phyloP scores from a whole-genome alignment of 345 rosid species.

The Sisymbrium irio region DNA sequence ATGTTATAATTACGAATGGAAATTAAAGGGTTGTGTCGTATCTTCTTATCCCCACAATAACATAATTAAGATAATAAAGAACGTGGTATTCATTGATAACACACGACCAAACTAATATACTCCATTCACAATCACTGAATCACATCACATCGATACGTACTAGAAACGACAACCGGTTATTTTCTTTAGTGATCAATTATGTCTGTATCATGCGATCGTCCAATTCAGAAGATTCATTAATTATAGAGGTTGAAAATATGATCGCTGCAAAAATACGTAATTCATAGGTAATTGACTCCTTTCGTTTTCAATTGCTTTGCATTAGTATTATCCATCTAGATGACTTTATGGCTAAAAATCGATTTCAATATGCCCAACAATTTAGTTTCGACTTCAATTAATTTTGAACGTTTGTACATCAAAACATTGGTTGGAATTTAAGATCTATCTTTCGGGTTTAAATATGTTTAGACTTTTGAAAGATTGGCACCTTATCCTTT shows the following conservation, averaged over 20 bases:
- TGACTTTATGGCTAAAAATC: neutral
- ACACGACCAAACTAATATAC: constrained; percentile 10
- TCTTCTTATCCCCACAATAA: constrained; percentile 25
- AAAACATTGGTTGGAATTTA: neutral
- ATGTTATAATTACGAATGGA: constrained; percentile 15
- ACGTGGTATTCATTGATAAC: constrained; percentile 24
- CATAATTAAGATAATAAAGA: constrained; percentile 22
- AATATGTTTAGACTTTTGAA: neutral
- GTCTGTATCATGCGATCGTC: neutral
- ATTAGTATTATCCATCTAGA: neutral
- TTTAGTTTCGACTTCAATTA: neutral
- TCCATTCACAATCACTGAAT: constrained; percentile 12
- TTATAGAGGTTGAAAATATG: neutral
- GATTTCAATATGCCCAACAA: neutral
- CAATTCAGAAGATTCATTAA: neutral
- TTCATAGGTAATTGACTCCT: neutral
- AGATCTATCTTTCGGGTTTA: neutral
- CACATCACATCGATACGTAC: constrained; percentile 14
- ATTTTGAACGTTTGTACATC: neutral
- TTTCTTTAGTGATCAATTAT: neutral
- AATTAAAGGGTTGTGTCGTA: neutral
- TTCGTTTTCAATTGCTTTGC: neutral
- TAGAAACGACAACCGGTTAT: constrained; percentile 7
- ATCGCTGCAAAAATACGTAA: neutral
- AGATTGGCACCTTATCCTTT: neutral